These are phyloP conservation scores for Termitomyces sp. DNA, from an alignment of 768 basidiomycete species.

Conservation along the genomic window DNA sequence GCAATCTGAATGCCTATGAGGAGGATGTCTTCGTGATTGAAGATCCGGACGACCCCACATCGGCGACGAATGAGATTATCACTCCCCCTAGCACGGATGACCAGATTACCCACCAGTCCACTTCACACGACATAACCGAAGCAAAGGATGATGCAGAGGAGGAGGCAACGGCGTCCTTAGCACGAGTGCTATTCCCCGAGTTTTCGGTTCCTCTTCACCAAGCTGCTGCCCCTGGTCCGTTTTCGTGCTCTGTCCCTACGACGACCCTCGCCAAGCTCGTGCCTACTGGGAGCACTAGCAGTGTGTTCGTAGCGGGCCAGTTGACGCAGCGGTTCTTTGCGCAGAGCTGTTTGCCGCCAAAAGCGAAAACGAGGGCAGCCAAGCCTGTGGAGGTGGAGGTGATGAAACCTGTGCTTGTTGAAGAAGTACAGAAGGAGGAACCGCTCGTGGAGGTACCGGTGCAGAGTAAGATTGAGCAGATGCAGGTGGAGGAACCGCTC, in stretches of 20 bases:
- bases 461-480: neutral
- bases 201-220: neutral
- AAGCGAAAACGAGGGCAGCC: neutral
- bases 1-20: neutral
- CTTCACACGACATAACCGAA: neutral
- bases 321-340: constrained; percentile 17
- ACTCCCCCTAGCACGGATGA: neutral
- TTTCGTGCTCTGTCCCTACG: neutral
- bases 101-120: neutral
- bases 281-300: neutral
- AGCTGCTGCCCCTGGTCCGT: neutral
- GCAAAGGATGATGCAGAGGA: neutral
- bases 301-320: constrained; percentile 6
- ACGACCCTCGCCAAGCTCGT: neutral
- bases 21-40: neutral
- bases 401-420: neutral
- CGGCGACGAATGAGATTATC: neutral
- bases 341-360: constrained; percentile 16
- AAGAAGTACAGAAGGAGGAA: neutral
- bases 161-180: neutral
- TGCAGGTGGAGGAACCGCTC: neutral
- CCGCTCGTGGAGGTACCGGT: too few relatives aligned
- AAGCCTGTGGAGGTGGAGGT: neutral
- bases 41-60: neutral
- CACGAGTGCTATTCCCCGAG: neutral